Evolutionary conservation across 495 filamentous ascomycete genomes (phyloP).

Genomic region (Baudoinia panamericana): DNA sequence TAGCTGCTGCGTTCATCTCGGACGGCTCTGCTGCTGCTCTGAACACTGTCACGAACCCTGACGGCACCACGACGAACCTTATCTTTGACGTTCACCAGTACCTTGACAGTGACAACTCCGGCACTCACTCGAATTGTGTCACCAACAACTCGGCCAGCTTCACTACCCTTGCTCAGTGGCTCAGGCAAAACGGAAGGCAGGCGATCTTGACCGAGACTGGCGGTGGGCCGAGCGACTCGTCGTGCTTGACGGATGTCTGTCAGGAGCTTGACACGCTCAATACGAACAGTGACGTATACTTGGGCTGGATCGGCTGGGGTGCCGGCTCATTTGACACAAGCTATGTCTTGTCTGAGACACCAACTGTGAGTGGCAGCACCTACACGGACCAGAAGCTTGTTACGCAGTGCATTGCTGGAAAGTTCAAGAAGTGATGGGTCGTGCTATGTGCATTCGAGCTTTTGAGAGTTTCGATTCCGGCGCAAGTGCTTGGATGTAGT

Average conservation of each 20-base stretch:
- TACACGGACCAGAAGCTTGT: constrained; percentile 34
- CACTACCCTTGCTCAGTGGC: constrained; percentile 33
- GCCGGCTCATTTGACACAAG: constrained; percentile 38
- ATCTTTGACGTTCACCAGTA: constrained; percentile 45
- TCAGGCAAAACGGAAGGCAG: constrained; percentile 35
- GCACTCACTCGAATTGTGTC: constrained; percentile 40
- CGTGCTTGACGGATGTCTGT: constrained; percentile 33
- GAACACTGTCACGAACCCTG: constrained; percentile 40
- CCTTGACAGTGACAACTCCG: constrained; percentile 44
- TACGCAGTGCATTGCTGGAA: constrained; percentile 23
- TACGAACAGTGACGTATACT: constrained; percentile 6
- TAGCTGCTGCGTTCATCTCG: constrained; percentile 33
- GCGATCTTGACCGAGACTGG: constrained; percentile 44
- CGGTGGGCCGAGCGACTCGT: constrained; percentile 34
- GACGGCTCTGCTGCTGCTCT: constrained; percentile 39
- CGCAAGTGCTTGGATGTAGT: too few relatives aligned
- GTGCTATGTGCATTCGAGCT: too few relatives aligned
- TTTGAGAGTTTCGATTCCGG: too few relatives aligned
- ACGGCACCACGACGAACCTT: constrained; percentile 39
- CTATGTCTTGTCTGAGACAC: constrained; percentile 36
- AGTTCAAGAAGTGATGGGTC: too few relatives aligned
- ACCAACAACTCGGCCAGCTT: constrained; percentile 39
- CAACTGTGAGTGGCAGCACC: constrained; percentile 28
- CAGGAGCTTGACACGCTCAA: constrained; percentile 37
- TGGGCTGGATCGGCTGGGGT: constrained; percentile 41